A percentile compares a stretch with the other conserved stretches of the same genome.
These are phyloP conservation scores for Sarocladiaceae sp. DNA, from an alignment of 2,329 filamentous ascomycete genomes.

Conservation along the genomic window DNA sequence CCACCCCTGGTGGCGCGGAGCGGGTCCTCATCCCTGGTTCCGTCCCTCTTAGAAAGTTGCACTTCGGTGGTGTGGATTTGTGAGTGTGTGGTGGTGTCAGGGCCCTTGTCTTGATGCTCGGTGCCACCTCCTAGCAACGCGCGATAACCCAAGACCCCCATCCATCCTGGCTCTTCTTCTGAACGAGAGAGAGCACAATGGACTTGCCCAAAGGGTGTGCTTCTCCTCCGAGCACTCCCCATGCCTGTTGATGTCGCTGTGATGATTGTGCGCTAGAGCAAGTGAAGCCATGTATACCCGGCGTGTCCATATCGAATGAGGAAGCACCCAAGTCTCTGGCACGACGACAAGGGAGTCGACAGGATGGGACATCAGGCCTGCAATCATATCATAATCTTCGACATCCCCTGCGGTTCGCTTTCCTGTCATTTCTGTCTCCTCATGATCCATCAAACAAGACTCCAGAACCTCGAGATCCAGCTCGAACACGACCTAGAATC, in stretches of 20 bases:
- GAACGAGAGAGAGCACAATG: neutral
- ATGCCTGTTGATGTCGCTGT: neutral
- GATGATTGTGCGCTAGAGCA: neutral
- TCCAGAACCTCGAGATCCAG: neutral
- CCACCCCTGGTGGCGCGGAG: conserved; percentile 1
- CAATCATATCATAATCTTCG: conserved; percentile 9
- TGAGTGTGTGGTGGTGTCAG: conserved; percentile 7
- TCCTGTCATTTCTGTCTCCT: conserved; percentile 2
- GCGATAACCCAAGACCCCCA: conserved; percentile 1
- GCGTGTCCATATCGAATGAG: conserved; percentile 1
- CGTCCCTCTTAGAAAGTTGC: neutral
- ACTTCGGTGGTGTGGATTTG: neutral
- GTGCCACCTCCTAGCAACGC: conserved; percentile 4
- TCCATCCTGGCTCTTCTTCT: neutral
- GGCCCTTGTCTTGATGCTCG: conserved; percentile 1
- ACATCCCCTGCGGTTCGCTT: conserved; percentile 3
- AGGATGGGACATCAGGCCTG: neutral
- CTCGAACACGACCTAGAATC: no score
- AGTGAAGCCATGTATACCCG: neutral
- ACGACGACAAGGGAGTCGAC: neutral
- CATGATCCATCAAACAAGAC: neutral
- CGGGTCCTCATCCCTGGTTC: neutral
- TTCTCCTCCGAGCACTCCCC: neutral
- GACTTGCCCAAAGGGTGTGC: neutral
- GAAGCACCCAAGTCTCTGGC: conserved; percentile 8